A percentile compares a stretch with the other conserved stretches of the same genome.
Evolutionary conservation across 345 rosid genomes (phyloP).

Genomic region (Populus nigra): DNA sequence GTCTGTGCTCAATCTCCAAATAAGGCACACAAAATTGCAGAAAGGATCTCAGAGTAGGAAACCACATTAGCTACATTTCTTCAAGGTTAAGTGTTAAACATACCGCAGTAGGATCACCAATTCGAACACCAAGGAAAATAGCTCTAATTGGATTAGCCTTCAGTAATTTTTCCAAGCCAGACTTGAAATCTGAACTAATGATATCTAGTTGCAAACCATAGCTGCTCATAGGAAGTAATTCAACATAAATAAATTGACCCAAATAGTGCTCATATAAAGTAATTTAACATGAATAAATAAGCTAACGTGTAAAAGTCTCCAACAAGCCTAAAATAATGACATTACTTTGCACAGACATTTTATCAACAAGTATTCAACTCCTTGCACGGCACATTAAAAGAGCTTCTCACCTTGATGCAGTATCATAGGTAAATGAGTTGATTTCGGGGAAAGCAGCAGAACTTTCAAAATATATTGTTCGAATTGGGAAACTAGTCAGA

Average conservation of each 20-base stretch:
- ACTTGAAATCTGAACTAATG: constrained; percentile 83
- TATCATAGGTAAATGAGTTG: constrained; percentile 81
- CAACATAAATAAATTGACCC: too few relatives aligned
- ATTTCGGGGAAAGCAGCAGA: constrained; percentile 84
- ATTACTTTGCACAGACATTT: neutral
- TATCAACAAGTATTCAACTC: neutral
- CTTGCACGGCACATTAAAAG: neutral
- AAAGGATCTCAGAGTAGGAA: neutral
- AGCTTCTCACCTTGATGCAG: constrained; percentile 59
- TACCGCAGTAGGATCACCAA: constrained; percentile 99
- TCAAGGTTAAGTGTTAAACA: constrained; percentile 15
- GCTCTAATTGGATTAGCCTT: constrained; percentile 84
- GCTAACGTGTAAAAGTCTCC: neutral
- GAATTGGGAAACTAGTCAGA: constrained; percentile 61
- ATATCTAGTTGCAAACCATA: constrained; percentile 79
- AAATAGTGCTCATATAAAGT: neutral
- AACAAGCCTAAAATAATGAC: neutral
- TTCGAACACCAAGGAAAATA: constrained; percentile 93
- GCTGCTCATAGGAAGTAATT: constrained; percentile 41
- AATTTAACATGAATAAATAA: neutral
- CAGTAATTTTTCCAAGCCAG: constrained; percentile 84
- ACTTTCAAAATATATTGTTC: constrained; percentile 91
- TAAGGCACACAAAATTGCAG: neutral
- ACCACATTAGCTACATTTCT: neutral
- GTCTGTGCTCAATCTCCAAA: neutral